A percentile compares a stretch with the other conserved stretches of the same genome.
Evolutionary conservation across 352 stramenopile genomes (phyloP).

Genomic region (Globisporangium apiculatum): DNA sequence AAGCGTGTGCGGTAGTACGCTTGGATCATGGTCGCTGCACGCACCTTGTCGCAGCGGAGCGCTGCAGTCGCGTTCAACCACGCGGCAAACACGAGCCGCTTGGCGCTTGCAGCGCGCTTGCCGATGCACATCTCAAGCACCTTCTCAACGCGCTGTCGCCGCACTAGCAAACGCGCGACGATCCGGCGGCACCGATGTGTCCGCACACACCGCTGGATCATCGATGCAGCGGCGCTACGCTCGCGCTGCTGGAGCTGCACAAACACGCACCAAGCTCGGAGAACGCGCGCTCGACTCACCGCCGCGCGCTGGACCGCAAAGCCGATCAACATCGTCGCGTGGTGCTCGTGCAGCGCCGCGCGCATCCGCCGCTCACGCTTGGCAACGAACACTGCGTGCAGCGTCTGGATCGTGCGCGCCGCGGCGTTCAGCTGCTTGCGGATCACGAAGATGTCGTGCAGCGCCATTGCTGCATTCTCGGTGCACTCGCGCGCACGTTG

Average conservation of each 20-base stretch:
- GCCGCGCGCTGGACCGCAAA: constrained; percentile 28
- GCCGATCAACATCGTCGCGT: constrained; percentile 25
- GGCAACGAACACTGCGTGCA: constrained; percentile 31
- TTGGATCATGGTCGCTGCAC: constrained; percentile 32
- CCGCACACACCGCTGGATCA: constrained; percentile 36
- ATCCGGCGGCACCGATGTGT: constrained; percentile 26
- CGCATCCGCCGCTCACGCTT: constrained; percentile 28
- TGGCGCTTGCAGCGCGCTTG: constrained; percentile 14
- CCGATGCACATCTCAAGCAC: constrained; percentile 34
- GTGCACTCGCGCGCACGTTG: constrained; percentile 24
- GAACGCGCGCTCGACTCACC: constrained; percentile 17
- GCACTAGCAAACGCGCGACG: constrained; percentile 28
- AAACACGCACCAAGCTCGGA: constrained; percentile 34
- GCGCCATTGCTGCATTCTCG: constrained; percentile 31
- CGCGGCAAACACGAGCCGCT: constrained; percentile 5
- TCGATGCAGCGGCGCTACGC: constrained; percentile 17
- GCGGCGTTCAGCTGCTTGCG: constrained; percentile 27
- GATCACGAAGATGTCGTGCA: constrained; percentile 38
- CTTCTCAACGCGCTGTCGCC: constrained; percentile 26
- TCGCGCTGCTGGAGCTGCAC: constrained; percentile 25
- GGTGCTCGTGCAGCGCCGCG: constrained; percentile 28
- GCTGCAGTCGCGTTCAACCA: constrained; percentile 17
- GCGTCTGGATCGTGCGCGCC: constrained; percentile 41
- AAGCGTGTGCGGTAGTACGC: constrained; percentile 21
- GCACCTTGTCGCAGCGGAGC: constrained; percentile 4